These are phyloP conservation scores for Xerocomellus chrysenteron DNA, from an alignment of 768 basidiomycete genomes.

Conservation along the genomic window DNA sequence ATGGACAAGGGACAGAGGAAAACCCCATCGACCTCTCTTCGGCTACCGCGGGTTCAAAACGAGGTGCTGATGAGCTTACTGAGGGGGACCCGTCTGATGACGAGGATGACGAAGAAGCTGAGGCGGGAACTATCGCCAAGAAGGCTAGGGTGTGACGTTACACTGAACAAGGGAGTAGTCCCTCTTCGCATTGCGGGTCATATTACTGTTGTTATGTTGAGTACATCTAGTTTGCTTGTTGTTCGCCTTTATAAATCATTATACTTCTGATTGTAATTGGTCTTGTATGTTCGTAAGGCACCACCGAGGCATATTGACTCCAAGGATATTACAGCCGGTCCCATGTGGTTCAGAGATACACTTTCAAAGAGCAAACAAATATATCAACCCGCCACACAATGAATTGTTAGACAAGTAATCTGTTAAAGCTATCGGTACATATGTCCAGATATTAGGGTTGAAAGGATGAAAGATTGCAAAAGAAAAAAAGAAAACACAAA, in stretches of 20 bases:
- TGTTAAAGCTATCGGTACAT: neutral
- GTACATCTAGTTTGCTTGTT: neutral
- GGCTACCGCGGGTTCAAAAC: constrained; percentile 23
- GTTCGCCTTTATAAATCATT: constrained; percentile 17
- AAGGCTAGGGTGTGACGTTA: constrained; percentile 26
- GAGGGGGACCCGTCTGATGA: constrained; percentile 11
- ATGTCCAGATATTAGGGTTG: neutral
- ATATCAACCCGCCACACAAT: neutral
- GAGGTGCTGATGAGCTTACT: constrained; percentile 22
- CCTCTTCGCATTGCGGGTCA: neutral
- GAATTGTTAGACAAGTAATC: neutral
- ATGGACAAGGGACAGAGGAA: constrained; percentile 9
- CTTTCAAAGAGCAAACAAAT: neutral
- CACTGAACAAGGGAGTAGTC: neutral
- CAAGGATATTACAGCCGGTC: neutral
- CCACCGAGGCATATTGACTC: neutral
- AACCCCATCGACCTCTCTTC: constrained; percentile 11
- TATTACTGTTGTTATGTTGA: neutral
- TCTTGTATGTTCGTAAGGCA: neutral
- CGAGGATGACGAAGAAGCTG: constrained; percentile 4
- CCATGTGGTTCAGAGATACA: neutral
- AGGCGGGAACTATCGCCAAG: constrained; percentile 15
- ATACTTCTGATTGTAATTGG: constrained; percentile 5
- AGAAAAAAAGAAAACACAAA: no score
- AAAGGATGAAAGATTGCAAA: no score